A percentile compares a stretch with the other conserved stretches of the same genome.
These are phyloP conservation scores for Nakaseomyces bracarensis DNA, from an alignment of 1,139 yeast genomes.

Conservation along the genomic window DNA sequence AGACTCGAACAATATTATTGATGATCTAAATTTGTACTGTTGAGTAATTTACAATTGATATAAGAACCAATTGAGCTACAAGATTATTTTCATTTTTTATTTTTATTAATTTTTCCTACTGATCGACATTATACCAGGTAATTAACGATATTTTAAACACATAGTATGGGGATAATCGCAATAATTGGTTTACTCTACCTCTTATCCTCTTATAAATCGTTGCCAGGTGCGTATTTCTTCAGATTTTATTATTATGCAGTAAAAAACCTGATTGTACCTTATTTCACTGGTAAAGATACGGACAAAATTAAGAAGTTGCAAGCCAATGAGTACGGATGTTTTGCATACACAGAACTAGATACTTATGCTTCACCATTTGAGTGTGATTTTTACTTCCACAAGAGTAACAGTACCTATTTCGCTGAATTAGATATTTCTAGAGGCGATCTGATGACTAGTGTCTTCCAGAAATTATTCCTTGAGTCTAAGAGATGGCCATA, in stretches of 20 bases:
- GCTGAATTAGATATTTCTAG: constrained; percentile 78
- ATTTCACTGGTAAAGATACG: constrained; percentile 20
- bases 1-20: too few species aligned
- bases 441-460: constrained; percentile 48
- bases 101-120: background rate
- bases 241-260: constrained; percentile 50
- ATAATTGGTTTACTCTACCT: constrained; percentile 13
- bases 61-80: too few species aligned
- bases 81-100: too few species aligned
- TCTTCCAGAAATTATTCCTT: constrained; percentile 46
- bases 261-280: constrained; percentile 37
- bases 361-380: constrained; percentile 71
- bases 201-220: constrained; percentile 42
- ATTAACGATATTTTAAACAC: too few species aligned
- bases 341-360: constrained; percentile 39
- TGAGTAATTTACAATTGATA: too few species aligned
- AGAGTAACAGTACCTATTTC: constrained; percentile 79
- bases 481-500: constrained; percentile 50
- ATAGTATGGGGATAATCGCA: constrained; percentile 10
- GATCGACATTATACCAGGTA: too few species aligned
- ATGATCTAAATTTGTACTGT: too few species aligned
- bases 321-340: constrained; percentile 27
- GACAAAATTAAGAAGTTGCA: constrained; percentile 19
- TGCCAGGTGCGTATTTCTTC: constrained; percentile 60
- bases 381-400: constrained; percentile 79